These are phyloP conservation scores for Parietaria judaica DNA, from an alignment of 306 rosid species.

Conservation along the genomic window DNA sequence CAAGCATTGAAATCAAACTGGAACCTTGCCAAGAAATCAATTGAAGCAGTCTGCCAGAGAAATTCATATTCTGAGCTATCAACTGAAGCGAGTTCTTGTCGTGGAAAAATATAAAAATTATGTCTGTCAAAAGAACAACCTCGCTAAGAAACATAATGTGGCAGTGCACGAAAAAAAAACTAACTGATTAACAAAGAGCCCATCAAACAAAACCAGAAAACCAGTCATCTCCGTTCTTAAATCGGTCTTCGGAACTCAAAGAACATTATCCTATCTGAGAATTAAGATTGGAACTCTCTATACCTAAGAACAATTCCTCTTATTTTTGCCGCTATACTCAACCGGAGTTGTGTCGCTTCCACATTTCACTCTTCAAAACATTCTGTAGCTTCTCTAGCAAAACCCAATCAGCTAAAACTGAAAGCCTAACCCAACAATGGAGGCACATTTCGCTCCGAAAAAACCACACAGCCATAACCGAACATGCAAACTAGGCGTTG, in stretches of 20 bases:
- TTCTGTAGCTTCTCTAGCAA: too few species aligned
- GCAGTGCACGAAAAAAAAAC: not conserved
- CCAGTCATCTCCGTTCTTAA: not conserved
- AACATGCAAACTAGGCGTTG: too few species aligned
- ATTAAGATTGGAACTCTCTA: not conserved
- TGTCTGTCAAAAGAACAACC: constrained; percentile 40
- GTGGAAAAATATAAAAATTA: constrained; percentile 85
- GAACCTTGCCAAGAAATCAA: constrained; percentile 83
- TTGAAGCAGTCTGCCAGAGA: constrained; percentile 83
- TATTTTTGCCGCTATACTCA: too few species aligned
- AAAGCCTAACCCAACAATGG: not conserved
- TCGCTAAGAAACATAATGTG: not conserved
- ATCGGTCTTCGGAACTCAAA: not conserved
- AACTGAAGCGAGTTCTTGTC: constrained; percentile 43
- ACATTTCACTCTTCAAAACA: too few species aligned
- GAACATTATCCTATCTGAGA: not conserved
- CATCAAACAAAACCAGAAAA: not conserved
- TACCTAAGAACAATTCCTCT: not conserved
- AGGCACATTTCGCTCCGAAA: not conserved
- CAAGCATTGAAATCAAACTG: constrained; percentile 87
- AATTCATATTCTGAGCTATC: constrained; percentile 53
- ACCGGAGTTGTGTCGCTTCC: too few species aligned
- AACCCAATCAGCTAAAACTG: too few species aligned
- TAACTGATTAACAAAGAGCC: not conserved
- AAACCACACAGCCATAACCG: too few species aligned